phyloP scores from a whole-genome alignment of 169 alveolate species.

The Cryptosporidium baileyi region DNA sequence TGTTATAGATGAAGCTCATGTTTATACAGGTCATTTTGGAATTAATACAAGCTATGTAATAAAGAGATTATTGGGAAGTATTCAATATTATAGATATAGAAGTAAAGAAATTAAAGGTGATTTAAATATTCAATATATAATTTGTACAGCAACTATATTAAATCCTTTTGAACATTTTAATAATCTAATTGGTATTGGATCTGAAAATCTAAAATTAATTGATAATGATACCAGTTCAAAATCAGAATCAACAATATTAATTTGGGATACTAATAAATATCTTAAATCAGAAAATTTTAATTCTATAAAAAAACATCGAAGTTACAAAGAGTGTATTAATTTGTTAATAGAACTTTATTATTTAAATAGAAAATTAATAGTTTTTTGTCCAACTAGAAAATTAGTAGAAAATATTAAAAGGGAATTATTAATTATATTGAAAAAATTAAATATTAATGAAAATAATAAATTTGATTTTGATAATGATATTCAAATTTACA shows the following conservation, averaged over 20 bases:
- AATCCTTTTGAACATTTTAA: constrained; percentile 63
- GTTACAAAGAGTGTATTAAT: constrained; percentile 52
- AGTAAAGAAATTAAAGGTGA: neutral
- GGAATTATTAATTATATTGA: constrained; percentile 17
- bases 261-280: constrained; percentile 51
- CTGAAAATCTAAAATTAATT: neutral
- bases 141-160: constrained; percentile 69
- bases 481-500: constrained; percentile 36
- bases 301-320: neutral
- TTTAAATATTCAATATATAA: constrained; percentile 12
- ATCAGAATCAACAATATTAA: constrained; percentile 27
- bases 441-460: neutral
- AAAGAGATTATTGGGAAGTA: constrained; percentile 29
- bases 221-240: constrained; percentile 33
- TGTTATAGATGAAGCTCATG: constrained; percentile 72
- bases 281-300: neutral
- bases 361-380: constrained; percentile 25
- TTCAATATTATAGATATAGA: constrained; percentile 10
- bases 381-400: constrained; percentile 41
- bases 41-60: constrained; percentile 58
- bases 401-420: constrained; percentile 44
- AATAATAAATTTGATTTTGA: neutral
- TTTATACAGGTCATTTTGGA: constrained; percentile 72
- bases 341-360: constrained; percentile 25
- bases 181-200: constrained; percentile 12